Base-by-base conservation (phyloP, 1,284 basidiomycete genomes). In the Sphaerobolus stellatus region DNA sequence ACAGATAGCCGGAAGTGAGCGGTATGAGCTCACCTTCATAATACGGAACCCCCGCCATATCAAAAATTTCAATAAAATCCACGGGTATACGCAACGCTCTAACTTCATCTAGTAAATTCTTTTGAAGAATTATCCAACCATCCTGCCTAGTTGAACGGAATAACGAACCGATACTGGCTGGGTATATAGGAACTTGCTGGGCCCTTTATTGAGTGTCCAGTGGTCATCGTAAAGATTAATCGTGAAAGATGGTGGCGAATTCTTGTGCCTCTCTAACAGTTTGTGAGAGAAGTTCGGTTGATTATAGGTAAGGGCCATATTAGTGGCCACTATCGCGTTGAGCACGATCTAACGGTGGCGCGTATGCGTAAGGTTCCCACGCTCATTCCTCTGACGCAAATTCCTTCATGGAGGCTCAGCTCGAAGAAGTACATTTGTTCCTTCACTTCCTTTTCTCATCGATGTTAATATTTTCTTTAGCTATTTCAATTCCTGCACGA, bases 401-500 rank as follows among this genome's bases (percentile, higher is more conserved):
- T 45, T 30, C 29, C 5, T 3, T 34, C 20, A 84, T 83, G 83
- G 79, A 83, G 61, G 70, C 69, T 55, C 81, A 88, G 58, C 70
- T 87, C 40, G 73, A 73, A 61, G 84, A 88, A 79, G 85, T 83
- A 56, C 62, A 62, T n/a, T n/a, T n/a, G n/a, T n/a, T 53, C 13
- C 52, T 45, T 46, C 30, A 52, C 48, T 29, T 29, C 5, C 9
- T 43, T 30, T 3, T 30, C 29, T 54, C 3, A 33, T 27, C 29
- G 20, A 47, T 29, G 30, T 8, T 46, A 18, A 31, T 25, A 25
- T 20, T 13, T 13, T 4, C 22, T 45, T 3, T 59, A 97, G 84
- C 82, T 98, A 24, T 74, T 94, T 28, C 84, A 84, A 30, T 98
- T 98, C 66, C 73, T 98, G 45, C 85, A 88, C 63, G 92, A 95